Conservation (phyloP, 2,329 filamentous ascomycete species). For the Fusarium sp. region DNA sequence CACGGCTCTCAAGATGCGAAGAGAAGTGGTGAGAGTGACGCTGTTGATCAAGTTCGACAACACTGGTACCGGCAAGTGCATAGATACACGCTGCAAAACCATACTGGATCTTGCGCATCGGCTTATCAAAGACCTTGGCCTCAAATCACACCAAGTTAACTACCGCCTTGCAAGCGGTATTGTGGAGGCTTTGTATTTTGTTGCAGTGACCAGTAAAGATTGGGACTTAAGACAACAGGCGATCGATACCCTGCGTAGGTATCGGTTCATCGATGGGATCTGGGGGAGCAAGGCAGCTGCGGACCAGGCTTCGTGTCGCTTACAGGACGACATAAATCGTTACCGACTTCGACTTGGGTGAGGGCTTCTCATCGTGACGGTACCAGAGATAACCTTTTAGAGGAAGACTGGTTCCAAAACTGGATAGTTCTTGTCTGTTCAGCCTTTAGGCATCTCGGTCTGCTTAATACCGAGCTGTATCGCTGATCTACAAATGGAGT, state of each 20-base stretch:
- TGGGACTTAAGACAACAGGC: neutral
- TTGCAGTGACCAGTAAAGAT: neutral
- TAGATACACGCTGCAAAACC: neutral
- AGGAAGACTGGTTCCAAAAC: no score
- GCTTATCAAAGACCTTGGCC: accelerated
- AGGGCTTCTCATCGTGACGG: no score
- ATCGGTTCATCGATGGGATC: neutral
- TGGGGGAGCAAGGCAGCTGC: constrained; percentile 4
- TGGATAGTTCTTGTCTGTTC: no score
- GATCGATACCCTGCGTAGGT: accelerated
- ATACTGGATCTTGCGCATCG: neutral
- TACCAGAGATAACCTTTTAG: no score
- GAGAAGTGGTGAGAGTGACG: neutral
- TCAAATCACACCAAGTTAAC: accelerated
- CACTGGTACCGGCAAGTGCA: accelerated
- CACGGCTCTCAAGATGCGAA: neutral
- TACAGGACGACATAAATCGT: neutral
- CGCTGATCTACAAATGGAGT: neutral
- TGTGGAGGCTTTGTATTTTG: neutral
- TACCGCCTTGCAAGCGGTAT: neutral
- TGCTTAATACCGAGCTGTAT: neutral
- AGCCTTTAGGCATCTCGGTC: constrained; percentile 14
- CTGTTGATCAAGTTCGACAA: accelerated
- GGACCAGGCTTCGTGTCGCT: neutral
- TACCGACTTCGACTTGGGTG: neutral